Conservation (phyloP, 176 grass and related monocot species). For the Eragrostis curvula region DNA sequence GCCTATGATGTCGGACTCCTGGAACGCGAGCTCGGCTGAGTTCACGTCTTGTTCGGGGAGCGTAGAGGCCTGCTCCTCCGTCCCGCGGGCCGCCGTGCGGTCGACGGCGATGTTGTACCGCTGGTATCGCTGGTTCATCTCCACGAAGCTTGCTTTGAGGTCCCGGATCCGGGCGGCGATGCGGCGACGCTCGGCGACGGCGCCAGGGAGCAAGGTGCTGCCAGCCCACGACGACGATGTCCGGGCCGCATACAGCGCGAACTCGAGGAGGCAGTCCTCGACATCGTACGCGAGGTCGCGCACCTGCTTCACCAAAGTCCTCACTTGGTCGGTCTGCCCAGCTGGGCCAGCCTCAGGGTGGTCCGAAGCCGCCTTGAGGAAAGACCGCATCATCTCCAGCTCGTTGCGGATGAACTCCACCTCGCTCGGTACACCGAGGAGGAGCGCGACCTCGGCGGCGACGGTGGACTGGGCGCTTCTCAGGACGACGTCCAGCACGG, state of each 20-base stretch:
- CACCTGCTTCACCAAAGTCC: conserved; percentile 43
- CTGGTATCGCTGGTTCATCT: conserved; percentile 28
- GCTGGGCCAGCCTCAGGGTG: background rate
- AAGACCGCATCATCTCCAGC: conserved; percentile 46
- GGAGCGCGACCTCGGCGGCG: conserved; percentile 34
- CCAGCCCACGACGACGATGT: background rate
- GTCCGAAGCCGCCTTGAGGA: conserved; percentile 2
- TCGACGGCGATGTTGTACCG: conserved; percentile 21
- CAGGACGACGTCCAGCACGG: conserved; percentile 46
- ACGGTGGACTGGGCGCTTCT: conserved; percentile 26
- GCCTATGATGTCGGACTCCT: conserved; percentile 15
- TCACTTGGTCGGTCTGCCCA: conserved; percentile 1
- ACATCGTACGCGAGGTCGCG: conserved; percentile 45
- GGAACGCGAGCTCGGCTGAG: conserved; percentile 9
- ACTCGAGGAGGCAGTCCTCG: conserved; percentile 50
- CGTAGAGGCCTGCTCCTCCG: background rate
- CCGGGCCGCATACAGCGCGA: conserved; percentile 7
- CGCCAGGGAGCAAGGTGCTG: background rate
- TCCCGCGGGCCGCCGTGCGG: background rate
- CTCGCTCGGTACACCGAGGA: conserved; percentile 33
- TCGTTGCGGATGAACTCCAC: conserved; percentile 47
- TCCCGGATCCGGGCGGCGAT: conserved; percentile 32
- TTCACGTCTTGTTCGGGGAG: background rate
- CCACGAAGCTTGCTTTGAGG: conserved; percentile 22
- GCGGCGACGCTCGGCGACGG: conserved; percentile 4